These are phyloP conservation scores for Aspergillus sp. DNA, from an alignment of 2,329 filamentous ascomycete genomes.

Conservation along the genomic window DNA sequence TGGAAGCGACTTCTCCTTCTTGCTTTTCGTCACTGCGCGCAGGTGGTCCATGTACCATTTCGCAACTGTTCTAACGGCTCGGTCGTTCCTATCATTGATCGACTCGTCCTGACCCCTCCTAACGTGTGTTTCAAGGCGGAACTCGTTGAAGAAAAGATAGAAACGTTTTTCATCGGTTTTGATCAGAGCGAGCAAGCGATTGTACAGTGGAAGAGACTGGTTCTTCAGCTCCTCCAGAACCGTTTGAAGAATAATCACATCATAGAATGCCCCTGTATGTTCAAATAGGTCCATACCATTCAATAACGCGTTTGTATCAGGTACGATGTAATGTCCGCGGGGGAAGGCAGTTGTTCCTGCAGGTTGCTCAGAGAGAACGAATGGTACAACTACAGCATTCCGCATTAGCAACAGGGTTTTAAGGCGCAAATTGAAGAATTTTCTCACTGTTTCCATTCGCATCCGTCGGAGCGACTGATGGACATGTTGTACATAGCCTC, in stretches of 20 bases:
- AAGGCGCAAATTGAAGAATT: neutral
- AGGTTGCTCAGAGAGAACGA: slow-evolving; percentile 85
- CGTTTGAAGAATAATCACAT: slow-evolving; percentile 94
- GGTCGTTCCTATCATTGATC: slow-evolving; percentile 96
- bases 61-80: slow-evolving; percentile 80
- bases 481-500: slow-evolving; percentile 76
- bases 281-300: slow-evolving; percentile 98
- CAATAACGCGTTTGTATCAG: slow-evolving; percentile 93
- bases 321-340: slow-evolving; percentile 88
- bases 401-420: slow-evolving; percentile 20
- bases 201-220: slow-evolving; percentile 89
- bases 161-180: slow-evolving; percentile 97
- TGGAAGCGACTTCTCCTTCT: slow-evolving; percentile 60
- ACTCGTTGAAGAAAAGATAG: slow-evolving; percentile 99
- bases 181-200: slow-evolving; percentile 83
- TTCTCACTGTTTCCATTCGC: slow-evolving; percentile 70
- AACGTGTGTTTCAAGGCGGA: slow-evolving; percentile 87
- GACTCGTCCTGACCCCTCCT: slow-evolving; percentile 72
- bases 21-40: slow-evolving; percentile 56
- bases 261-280: slow-evolving; percentile 85
- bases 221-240: slow-evolving; percentile 96
- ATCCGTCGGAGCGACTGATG: slow-evolving; percentile 72
- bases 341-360: slow-evolving; percentile 79
- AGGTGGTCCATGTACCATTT: slow-evolving; percentile 90
- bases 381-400: slow-evolving; percentile 63